These are phyloP conservation scores for Schwanniomyces sp. DNA, from an alignment of 805 yeast species.

Conservation along the genomic window DNA sequence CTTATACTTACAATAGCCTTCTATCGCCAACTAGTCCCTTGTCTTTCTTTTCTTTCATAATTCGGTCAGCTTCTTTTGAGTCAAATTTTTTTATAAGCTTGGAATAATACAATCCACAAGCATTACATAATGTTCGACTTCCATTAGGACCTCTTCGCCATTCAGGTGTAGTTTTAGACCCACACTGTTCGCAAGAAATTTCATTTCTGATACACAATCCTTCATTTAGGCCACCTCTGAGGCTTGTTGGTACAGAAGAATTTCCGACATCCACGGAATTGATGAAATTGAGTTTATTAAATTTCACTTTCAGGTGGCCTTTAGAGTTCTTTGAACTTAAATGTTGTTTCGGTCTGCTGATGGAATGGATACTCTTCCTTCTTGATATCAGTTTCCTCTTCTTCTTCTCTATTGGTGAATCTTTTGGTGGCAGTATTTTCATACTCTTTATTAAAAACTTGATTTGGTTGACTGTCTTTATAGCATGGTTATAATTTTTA, in stretches of 20 bases:
- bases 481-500: neutral
- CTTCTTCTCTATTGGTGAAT: neutral
- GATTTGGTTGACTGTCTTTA: neutral
- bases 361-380: neutral
- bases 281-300: neutral
- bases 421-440: neutral
- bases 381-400: neutral
- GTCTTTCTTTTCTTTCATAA: slow-evolving; percentile 24
- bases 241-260: neutral
- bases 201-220: slow-evolving; percentile 15
- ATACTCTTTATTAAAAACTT: neutral
- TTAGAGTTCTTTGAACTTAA: neutral
- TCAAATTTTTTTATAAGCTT: slow-evolving; percentile 57
- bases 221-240: slow-evolving; percentile 13
- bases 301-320: neutral
- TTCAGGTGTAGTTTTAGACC: slow-evolving; percentile 76
- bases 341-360: neutral
- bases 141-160: slow-evolving; percentile 94
- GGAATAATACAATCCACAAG: slow-evolving; percentile 81
- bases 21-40: slow-evolving; percentile 18
- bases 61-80: slow-evolving; percentile 35
- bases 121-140: slow-evolving; percentile 80
- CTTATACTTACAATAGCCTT: slow-evolving; percentile 9
- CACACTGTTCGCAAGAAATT: slow-evolving; percentile 55
- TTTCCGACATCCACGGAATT: neutral